Base-by-base conservation (phyloP, 768 basidiomycete genomes). In the Gelatoporia subvermispora region DNA sequence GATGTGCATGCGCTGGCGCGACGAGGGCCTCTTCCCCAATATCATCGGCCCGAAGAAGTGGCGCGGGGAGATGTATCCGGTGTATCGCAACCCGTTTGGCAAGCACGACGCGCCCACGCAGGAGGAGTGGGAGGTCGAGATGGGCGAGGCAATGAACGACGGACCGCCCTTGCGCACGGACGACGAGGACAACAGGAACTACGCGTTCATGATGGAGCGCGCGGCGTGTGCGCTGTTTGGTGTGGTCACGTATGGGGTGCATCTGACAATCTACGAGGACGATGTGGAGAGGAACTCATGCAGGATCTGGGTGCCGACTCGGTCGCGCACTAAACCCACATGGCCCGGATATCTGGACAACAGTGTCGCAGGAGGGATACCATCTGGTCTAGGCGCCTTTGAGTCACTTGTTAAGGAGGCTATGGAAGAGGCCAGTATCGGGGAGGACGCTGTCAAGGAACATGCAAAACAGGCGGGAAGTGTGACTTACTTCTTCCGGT, bases 341-440 rank as follows among this genome's bases (percentile, higher is more conserved):
- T 96, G 83, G 77, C 92, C 93, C 4, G 85, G 89, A 2, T 81
- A 75, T 56, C 75, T 96, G 16, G 95, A 98, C 60, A 97, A 98
- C 65, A 84, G 79, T 31, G 88, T 89, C 37, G 93, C 93, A 3
- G 95, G 95, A 0, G 95, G 95, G 2, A 93, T 95, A 25, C 82
- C 92, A 0, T 81, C 84, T 17, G 90, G 93, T 1, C 82, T 85
- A 69, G 61, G 76, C 0, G 66, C 78, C 3, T 79, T 88, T 41
- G 85, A 93, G 41, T 76, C 82, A 2, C 69, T 97, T 38, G 76
- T 94, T 34, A 96, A 95, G 62, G 95, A 97, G 65, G 86, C 89
- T 47, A 84, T 81, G 75, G 95, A 98, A 61, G 95, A 99, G 65
- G 95, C 93, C 2, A 91, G 85, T 56, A 72, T 97, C 20, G 71